Base-by-base conservation (phyloP, 2,329 filamentous ascomycete genomes). In the Paradendryphiella salina region DNA sequence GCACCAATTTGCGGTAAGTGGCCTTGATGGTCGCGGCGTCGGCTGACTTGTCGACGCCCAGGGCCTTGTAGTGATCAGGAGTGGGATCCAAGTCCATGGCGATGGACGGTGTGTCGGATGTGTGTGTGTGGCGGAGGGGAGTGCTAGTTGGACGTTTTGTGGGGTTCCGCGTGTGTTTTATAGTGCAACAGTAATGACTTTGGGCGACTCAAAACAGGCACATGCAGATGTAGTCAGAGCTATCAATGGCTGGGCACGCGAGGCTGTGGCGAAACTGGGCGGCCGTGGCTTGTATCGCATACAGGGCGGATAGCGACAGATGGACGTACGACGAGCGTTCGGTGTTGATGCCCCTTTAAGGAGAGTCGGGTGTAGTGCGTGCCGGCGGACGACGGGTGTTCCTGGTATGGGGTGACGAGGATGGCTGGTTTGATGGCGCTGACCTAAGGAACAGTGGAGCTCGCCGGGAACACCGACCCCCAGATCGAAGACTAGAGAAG, bases 1-100 rank as follows among this genome's bases (percentile, higher is more conserved):
- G 82, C 29, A 90, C 89, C 33, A 95, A 85, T 73, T 95, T 96
- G 64, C 89, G 85, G 76, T 96, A 86, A 13, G 89, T 87, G 43
- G 84, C 82, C 66, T 89, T 87, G 72, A 96, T 93, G 61, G 87
- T 83, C 39, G 84, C 63, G 34, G 85, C 71, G 54, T 88, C 83
- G 39, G 89, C 89, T 73, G 87, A 83, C 69, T 84, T 87, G 54
- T 85, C 70, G 50, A 96, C 82, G 45, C 89, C 89, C 41, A 96
- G 81, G 46, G 83, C 80, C 66, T 80, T 83, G 79, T 96, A 96
- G 40, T 90, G 93, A 76, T 97, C 90, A 56, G 84, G 80, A 26
- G 83, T 75, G 52, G 79, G 64, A 41, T 75, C 70, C 28, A 73
- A 73, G 39, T 70, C 70, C 61, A 82, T 77, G 70, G 71, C 77